These are phyloP conservation scores for Astrocystis sublimbata DNA, from an alignment of 495 filamentous ascomycete genomes.

Conservation along the genomic window DNA sequence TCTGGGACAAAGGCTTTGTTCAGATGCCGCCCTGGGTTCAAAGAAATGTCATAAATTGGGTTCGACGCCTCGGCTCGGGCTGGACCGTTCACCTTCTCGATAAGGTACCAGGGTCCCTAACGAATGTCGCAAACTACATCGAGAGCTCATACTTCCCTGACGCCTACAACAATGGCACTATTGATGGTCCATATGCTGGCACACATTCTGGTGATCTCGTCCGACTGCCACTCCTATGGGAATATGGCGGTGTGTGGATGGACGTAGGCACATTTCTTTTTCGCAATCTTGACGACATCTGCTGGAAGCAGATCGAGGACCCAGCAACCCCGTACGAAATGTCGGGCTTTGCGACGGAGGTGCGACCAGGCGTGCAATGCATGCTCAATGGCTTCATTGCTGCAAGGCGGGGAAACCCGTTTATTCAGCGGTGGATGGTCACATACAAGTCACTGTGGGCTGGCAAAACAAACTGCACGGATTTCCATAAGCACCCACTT, in stretches of 20 bases:
- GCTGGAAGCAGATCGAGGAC: slow-evolving; percentile 44
- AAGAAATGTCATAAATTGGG: slow-evolving; percentile 40
- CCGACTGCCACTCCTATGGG: slow-evolving; percentile 37
- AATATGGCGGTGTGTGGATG: slow-evolving; percentile 43
- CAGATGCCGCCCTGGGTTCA: slow-evolving; percentile 34
- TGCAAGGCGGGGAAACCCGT: slow-evolving; percentile 35
- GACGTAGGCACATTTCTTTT: slow-evolving; percentile 43
- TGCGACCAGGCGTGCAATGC: slow-evolving; percentile 26
- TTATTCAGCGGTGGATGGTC: slow-evolving; percentile 44
- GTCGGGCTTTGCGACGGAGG: slow-evolving; percentile 32
- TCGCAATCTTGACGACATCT: slow-evolving; percentile 43
- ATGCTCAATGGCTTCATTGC: slow-evolving; percentile 47
- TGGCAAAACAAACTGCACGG: slow-evolving; percentile 31
- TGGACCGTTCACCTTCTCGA: slow-evolving; percentile 38
- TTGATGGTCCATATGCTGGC: slow-evolving; percentile 37
- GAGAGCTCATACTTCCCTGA: slow-evolving; percentile 34
- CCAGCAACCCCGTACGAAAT: slow-evolving; percentile 38
- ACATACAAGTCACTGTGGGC: slow-evolving; percentile 41
- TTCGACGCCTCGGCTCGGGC: slow-evolving; percentile 28
- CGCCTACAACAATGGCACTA: slow-evolving; percentile 35
- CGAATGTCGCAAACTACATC: slow-evolving; percentile 30
- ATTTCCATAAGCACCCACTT: slow-evolving; percentile 36
- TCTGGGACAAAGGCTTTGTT: slow-evolving; percentile 40
- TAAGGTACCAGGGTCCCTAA: slow-evolving; percentile 26
- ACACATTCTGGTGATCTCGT: slow-evolving; percentile 40